A percentile compares a stretch with the other conserved stretches of the same genome.
These are phyloP conservation scores for Aspergillus sergii DNA, from an alignment of 2,329 filamentous ascomycete genomes.

Conservation along the genomic window DNA sequence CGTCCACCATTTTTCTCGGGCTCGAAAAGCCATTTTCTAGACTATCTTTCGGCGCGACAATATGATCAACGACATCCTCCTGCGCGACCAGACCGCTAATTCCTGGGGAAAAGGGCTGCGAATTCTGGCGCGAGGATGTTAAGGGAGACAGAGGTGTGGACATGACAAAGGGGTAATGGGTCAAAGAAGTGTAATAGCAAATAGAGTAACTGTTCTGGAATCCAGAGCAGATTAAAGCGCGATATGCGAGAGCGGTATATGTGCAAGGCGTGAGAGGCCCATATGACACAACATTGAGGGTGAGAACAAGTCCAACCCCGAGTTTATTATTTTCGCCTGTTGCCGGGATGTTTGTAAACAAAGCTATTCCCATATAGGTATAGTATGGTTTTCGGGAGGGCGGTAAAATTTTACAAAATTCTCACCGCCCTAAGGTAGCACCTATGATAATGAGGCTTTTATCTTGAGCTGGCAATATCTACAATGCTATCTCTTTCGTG, in stretches of 20 bases:
- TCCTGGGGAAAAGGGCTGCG: constrained; percentile 36
- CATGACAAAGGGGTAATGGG: constrained; percentile 30
- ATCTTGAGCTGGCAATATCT: background rate
- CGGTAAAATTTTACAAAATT: constrained; percentile 17
- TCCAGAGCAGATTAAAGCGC: background rate
- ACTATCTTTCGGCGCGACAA: constrained; percentile 19
- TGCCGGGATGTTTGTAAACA: constrained; percentile 35
- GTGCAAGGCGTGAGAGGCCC: background rate
- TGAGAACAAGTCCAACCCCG: constrained; percentile 10
- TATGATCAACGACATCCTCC: constrained; percentile 20
- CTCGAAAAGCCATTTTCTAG: constrained; percentile 29
- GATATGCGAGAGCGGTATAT: background rate
- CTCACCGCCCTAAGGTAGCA: constrained; percentile 16
- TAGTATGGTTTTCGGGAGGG: constrained; percentile 4
- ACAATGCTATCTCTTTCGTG: background rate
- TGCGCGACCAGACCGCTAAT: constrained; percentile 18
- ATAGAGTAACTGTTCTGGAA: background rate
- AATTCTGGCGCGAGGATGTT: constrained; percentile 45
- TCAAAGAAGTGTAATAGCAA: constrained; percentile 5
- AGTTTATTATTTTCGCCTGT: constrained; percentile 28
- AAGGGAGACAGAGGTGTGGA: constrained; percentile 45
- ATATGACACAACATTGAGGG: background rate
- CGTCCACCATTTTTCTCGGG: constrained; percentile 28
- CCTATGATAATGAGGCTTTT: background rate
- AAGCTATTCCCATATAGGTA: constrained; percentile 28